Conservation (phyloP, 2,329 filamentous ascomycete genomes). For the Pseudogymnoascus verrucosus region DNA sequence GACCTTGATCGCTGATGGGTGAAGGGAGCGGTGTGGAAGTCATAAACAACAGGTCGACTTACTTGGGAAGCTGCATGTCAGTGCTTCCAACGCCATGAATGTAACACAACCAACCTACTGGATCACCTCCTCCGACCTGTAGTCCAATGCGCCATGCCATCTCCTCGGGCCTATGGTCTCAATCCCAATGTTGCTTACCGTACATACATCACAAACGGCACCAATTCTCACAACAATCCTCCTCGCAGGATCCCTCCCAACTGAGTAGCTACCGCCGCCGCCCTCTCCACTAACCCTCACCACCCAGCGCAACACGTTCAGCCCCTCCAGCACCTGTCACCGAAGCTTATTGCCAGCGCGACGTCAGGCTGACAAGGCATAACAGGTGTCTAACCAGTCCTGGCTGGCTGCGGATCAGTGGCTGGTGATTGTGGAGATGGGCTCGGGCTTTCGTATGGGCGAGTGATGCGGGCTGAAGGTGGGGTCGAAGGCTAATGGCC, state of each 20-base stretch:
- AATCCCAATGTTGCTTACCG: not conserved
- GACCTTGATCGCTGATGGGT: not conserved
- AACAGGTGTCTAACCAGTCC: not conserved
- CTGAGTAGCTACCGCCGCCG: not conserved
- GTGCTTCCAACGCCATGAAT: not conserved
- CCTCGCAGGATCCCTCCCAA: not conserved
- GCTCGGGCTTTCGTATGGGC: not conserved
- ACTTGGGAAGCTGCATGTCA: not conserved
- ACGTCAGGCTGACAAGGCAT: slow-evolving; percentile 3
- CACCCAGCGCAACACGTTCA: not conserved
- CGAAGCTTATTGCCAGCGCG: not conserved
- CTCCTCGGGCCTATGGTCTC: not conserved
- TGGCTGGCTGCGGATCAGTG: not conserved
- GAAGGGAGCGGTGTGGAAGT: not conserved
- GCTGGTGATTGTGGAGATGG: not conserved
- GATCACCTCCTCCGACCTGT: not conserved
- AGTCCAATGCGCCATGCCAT: too few species aligned
- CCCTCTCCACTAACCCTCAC: not conserved
- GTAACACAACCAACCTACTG: not conserved
- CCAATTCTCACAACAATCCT: not conserved
- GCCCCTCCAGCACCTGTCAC: not conserved
- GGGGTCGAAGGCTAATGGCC: not conserved
- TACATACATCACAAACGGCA: not conserved
- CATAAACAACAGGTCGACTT: not conserved
- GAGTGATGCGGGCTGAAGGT: not conserved